Percentiles rank a stretch among this genome's conserved stretches.
Conservation (phyloP, 2,329 filamentous ascomycete genomes). For the Xylariales sp. region DNA sequence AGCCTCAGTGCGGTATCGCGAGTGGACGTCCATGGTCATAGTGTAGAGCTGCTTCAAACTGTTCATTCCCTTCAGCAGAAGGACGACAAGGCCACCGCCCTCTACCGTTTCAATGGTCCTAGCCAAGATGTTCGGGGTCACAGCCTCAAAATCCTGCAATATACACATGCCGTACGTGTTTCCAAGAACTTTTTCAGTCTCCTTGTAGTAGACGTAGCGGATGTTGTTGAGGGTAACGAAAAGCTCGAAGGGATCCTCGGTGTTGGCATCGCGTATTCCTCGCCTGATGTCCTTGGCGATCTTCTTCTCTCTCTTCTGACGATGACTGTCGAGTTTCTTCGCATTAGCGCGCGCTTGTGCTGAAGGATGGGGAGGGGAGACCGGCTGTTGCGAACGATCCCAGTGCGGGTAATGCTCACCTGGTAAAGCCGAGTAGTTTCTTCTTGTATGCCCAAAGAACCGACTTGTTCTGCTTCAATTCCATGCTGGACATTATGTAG, state of each 20-base stretch:
- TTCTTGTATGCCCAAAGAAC: slow-evolving; percentile 99
- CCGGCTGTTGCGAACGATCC: too few species aligned
- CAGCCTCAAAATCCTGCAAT: slow-evolving; percentile 93
- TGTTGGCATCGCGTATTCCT: slow-evolving; percentile 86
- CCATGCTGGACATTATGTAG: slow-evolving; percentile 75
- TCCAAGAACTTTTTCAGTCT: slow-evolving; percentile 96
- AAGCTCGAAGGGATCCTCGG: slow-evolving; percentile 92
- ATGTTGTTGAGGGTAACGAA: slow-evolving; percentile 97
- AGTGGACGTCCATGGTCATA: slow-evolving; percentile 95
- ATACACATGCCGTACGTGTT: slow-evolving; percentile 99
- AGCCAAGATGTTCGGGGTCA: slow-evolving; percentile 94
- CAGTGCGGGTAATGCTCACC: too few species aligned
- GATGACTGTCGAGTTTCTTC: slow-evolving; percentile 56
- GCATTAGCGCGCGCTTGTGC: too few species aligned
- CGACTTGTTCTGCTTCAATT: slow-evolving; percentile 92
- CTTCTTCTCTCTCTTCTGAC: slow-evolving; percentile 96
- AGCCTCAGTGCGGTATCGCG: slow-evolving; percentile 91
- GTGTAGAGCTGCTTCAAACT: slow-evolving; percentile 97
- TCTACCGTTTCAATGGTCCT: slow-evolving; percentile 97
- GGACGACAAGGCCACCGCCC: slow-evolving; percentile 84
- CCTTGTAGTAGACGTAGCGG: slow-evolving; percentile 99
- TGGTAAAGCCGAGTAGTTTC: slow-evolving; percentile 86
- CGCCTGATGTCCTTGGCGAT: slow-evolving; percentile 98
- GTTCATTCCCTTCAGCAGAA: slow-evolving; percentile 93
- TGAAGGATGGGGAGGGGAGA: too few species aligned